Conservation (phyloP, 1,139 yeast species). For the Protomyces arabidopsidicola region DNA sequence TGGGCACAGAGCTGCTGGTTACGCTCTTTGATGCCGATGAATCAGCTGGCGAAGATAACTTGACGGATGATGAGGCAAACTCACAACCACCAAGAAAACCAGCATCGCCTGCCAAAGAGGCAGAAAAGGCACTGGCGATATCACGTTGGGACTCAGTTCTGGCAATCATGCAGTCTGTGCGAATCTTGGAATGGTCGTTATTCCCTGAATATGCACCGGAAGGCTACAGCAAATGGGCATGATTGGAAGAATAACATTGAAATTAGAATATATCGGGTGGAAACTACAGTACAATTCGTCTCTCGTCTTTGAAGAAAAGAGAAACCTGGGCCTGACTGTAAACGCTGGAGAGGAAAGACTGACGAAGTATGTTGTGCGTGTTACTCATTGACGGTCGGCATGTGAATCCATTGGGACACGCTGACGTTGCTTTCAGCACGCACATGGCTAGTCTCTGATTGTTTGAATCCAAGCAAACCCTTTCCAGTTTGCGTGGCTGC, state of each 20-base stretch:
- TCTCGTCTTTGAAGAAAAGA: too few relatives aligned
- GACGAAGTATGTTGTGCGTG: not conserved
- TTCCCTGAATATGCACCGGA: not conserved
- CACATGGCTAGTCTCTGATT: conserved; percentile 23
- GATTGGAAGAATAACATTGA: not conserved
- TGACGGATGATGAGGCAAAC: not conserved
- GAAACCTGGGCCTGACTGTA: not conserved
- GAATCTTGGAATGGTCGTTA: not conserved
- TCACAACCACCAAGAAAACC: not conserved
- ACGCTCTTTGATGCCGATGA: not conserved
- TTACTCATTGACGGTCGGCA: not conserved
- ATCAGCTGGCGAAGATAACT: not conserved
- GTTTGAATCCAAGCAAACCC: not conserved
- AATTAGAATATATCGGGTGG: not conserved
- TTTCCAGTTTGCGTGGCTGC: not conserved
- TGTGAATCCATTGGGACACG: not conserved
- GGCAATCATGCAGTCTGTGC: not conserved
- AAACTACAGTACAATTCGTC: too few relatives aligned
- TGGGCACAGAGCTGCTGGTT: not conserved
- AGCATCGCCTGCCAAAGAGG: not conserved
- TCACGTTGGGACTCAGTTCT: not conserved
- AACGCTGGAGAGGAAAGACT: not conserved
- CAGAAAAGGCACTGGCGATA: not conserved
- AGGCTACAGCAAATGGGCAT: not conserved
- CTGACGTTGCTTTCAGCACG: conserved; percentile 16